Percentiles rank a stretch among this genome's conserved stretches.
Conservation (phyloP, 371 early-diverging fungal species). For the Mucor lusitanicus region DNA sequence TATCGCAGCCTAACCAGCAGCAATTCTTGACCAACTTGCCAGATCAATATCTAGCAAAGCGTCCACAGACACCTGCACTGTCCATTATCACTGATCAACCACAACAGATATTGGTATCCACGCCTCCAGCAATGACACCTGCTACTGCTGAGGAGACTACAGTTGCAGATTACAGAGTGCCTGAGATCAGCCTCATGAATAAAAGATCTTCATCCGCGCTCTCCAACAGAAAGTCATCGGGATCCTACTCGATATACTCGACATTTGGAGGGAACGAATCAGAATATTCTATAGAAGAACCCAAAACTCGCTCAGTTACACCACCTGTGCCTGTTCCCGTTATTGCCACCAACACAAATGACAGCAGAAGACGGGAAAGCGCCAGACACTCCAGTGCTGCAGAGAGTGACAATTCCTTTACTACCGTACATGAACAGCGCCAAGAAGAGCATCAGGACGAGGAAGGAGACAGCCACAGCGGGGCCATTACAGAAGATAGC, state of each 20-base stretch:
- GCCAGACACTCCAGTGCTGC: background rate
- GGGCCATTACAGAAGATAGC: constrained; percentile 7
- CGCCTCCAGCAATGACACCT: background rate
- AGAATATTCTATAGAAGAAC: constrained; percentile 12
- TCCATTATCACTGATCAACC: background rate
- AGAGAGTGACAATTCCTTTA: constrained; percentile 20
- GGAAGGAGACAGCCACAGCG: constrained; percentile 18
- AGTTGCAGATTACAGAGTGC: background rate
- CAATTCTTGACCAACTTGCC: constrained; percentile 18
- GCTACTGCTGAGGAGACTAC: background rate
- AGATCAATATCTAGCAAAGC: constrained; percentile 16
- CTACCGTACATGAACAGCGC: constrained; percentile 1
- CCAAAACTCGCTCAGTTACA: background rate
- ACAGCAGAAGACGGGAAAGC: background rate
- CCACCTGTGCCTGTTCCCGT: background rate
- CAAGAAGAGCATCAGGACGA: constrained; percentile 5
- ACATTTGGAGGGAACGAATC: constrained; percentile 24
- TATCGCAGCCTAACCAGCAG: constrained; percentile 10
- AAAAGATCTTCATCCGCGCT: background rate
- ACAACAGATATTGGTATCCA: background rate
- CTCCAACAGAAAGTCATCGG: constrained; percentile 19
- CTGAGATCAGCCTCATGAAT: background rate
- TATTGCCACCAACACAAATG: background rate
- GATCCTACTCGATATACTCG: constrained; percentile 25
- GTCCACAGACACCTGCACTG: background rate